Base-by-base conservation (phyloP, 257 asterid genomes). In the Capsicum baccatum region DNA sequence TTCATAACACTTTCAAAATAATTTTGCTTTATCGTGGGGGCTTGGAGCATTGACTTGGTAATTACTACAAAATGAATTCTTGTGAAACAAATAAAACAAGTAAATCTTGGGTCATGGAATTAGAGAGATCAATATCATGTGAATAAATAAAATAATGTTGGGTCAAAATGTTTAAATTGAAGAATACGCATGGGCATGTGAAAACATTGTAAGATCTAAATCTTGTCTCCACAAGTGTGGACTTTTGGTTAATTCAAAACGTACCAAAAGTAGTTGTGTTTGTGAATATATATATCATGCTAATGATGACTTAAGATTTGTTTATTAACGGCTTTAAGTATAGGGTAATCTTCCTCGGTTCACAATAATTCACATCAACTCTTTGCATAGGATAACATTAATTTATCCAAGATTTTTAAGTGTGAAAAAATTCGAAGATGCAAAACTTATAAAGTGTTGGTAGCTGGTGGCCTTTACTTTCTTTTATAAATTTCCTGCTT, bases 111-210 rank as follows among this genome's bases (percentile, higher is more conserved):
- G 68, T 58, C 71, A 78, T 44, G 54, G 33, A 13, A 67, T 57
- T 76, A 52, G 59, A 70, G 42, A 54, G 52, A 14, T 63, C 17
- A 39, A 66, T 13, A 33, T 10, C 33, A 6, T 21, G 44, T 26
- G 52, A 33, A 64, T 57, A 14, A 58, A 26, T 47, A 16, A 3
- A 59, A 21, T 19, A 12, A 9, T 19, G 66, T 35, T 67, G n/a
- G 79, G 17, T 19, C 68, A 50, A 9, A 66, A 52, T 63, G 48
- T 21, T 44, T 5, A 85, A 83, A 56, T 85, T 67, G 0, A 55
- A 86, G 35, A 37, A 42, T 80, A 59, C 54, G 71, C 57, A 62
- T 81, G 37, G 50, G 90, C 94, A 92, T 86, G 95, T 89, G 92
- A 37, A 55, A 80, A 71, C 80, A 87, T 89, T 83, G 91, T 80